A percentile compares a stretch with the other conserved stretches of the same genome.
These are phyloP conservation scores for Candida quercuum DNA, from an alignment of 805 yeast species.

Conservation along the genomic window DNA sequence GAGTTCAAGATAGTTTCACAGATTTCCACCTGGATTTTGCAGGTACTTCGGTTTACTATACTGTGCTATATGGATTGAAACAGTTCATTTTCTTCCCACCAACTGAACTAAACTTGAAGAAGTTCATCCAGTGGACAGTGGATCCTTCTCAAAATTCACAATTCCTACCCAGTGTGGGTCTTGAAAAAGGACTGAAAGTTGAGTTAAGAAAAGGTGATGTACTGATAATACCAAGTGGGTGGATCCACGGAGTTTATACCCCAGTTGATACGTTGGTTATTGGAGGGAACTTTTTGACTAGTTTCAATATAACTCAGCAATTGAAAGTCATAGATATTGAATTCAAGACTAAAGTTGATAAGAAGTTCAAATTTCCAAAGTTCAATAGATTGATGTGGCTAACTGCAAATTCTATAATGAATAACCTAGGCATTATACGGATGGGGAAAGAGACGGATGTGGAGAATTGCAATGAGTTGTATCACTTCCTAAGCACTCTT, in stretches of 20 bases:
- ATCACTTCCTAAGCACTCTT: conserved; percentile 5
- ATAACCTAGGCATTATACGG: background rate
- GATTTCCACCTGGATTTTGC: conserved; percentile 93
- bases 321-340: conserved; percentile 60
- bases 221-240: conserved; percentile 81
- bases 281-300: conserved; percentile 83
- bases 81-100: conserved; percentile 79
- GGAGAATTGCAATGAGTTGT: conserved; percentile 3
- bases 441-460: conserved; percentile 7
- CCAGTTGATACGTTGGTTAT: conserved; percentile 76
- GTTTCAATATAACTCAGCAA: conserved; percentile 53
- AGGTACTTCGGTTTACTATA: conserved; percentile 88
- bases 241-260: conserved; percentile 89
- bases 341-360: conserved; percentile 62
- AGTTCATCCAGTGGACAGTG: conserved; percentile 69
- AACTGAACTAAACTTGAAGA: conserved; percentile 50
- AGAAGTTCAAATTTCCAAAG: conserved; percentile 72
- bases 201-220: conserved; percentile 61
- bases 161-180: conserved; percentile 56
- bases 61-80: conserved; percentile 70
- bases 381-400: conserved; percentile 70
- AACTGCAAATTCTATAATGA: conserved; percentile 32
- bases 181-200: conserved; percentile 47
- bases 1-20: conserved; percentile 73
- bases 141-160: conserved; percentile 53